Evolutionary conservation across 176 grass and related monocot genomes (phyloP), one percentile per base, ranked within the genome.

Genomic region (Rhipidocladum racemiflorum): DNA sequence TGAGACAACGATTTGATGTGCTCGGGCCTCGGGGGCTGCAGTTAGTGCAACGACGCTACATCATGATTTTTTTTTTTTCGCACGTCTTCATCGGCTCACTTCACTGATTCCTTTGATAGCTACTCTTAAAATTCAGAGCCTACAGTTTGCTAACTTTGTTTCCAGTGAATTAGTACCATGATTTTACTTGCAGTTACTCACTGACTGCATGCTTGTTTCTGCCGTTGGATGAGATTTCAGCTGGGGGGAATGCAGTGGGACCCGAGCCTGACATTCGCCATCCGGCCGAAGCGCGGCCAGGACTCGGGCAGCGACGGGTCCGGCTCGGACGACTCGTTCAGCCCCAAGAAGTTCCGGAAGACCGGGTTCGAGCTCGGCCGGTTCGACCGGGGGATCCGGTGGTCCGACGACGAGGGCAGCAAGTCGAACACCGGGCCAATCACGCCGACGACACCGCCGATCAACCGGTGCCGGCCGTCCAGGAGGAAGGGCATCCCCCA

Each of bases 401-500:
- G 84, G 84, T 86, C 79, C 20, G 88, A 86, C 34, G 88, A 90
- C 40, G 88, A 90, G 61, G 84, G 84, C 20, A 86, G 88, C 88
- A 90, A 34, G 79, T 90, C 50, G 18, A 82, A 83, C 60, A 55
- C 49, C 25, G 32, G 48, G 25, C 54, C 77, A 21, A 77, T 90
- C 46, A 90, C 84, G 57, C 84, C 88, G 3, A 81, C 73, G 10
- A 90, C 84, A 27, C 88, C 88, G 30, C 88, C 84, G 32, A 90
- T 90, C 46, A 90, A 27, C 88, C 88, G 84, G 42, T 90, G 88
- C 74, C 73, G 84, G 60, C 88, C 88, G 14, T 90, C 88, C 0
- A 78, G 88, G 84, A 83, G 88, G 88, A 90, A 90, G 84, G 88
- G 88, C 61, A 86, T 90, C 84, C 88, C 88, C 18, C 88, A 90